Evolutionary conservation across 1,284 basidiomycete genomes (phyloP).

Genomic region (Cryptococcus jaspeensis): DNA sequence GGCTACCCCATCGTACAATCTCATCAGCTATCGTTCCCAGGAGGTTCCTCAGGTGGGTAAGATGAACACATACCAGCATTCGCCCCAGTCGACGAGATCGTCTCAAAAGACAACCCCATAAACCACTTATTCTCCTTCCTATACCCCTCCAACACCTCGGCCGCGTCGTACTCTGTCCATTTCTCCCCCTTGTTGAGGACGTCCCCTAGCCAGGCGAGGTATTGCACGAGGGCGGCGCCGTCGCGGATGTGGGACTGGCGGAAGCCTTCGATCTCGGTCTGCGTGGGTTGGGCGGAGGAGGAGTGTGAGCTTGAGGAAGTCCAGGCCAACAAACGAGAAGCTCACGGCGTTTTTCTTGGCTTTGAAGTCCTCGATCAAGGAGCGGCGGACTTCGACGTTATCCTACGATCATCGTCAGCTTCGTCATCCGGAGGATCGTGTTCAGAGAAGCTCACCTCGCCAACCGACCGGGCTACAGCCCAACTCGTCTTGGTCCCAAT

Average conservation of each 20-base stretch:
- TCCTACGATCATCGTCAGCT: constrained; percentile 47
- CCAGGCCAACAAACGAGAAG: not conserved
- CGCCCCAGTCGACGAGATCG: constrained; percentile 86
- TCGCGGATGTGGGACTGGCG: constrained; percentile 85
- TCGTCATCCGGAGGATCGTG: no score
- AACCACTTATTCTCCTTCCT: constrained; percentile 74
- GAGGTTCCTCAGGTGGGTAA: not conserved
- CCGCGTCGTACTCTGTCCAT: constrained; percentile 77
- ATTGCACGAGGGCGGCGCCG: constrained; percentile 77
- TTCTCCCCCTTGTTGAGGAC: constrained; percentile 64
- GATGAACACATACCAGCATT: constrained; percentile 67
- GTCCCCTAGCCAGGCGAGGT: constrained; percentile 94
- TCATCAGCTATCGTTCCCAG: not conserved
- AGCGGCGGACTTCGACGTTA: constrained; percentile 63
- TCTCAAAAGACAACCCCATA: constrained; percentile 84
- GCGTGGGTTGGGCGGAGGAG: no score
- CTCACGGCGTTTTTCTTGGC: constrained; percentile 75
- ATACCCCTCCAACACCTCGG: constrained; percentile 73
- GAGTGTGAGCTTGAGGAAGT: not conserved
- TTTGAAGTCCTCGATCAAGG: constrained; percentile 79
- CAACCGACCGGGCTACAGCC: constrained; percentile 73
- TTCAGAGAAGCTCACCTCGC: constrained; percentile 57
- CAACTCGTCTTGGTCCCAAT: constrained; percentile 72
- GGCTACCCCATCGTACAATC: constrained; percentile 53
- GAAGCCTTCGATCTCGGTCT: constrained; percentile 83